These are phyloP conservation scores for Talaromyces sp. DNA, from an alignment of 2,329 filamentous ascomycete species.

Conservation along the genomic window DNA sequence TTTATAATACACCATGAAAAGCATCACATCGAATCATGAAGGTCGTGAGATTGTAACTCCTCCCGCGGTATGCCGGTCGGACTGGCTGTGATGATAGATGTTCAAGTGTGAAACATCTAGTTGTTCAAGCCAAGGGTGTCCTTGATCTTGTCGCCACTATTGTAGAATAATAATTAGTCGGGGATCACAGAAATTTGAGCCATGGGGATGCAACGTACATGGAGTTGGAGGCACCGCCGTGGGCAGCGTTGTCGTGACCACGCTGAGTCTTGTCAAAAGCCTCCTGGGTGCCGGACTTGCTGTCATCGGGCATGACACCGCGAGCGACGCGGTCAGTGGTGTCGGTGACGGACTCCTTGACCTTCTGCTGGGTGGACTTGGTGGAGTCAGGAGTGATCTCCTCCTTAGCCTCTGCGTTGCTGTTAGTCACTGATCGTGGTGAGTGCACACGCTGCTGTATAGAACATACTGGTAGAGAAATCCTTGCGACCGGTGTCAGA, in stretches of 20 bases:
- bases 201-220: conserved; percentile 35
- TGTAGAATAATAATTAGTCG: background rate
- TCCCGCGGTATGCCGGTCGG: background rate
- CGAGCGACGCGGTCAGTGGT: conserved; percentile 54
- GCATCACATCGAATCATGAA: conserved; percentile 6
- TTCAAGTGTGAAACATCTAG: conserved; percentile 22
- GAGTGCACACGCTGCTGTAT: background rate
- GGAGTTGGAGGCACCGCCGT: conserved; percentile 38
- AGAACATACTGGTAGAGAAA: conserved; percentile 48
- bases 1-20: conserved; percentile 14
- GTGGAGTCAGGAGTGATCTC: conserved; percentile 55
- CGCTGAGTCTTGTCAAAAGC: conserved; percentile 49
- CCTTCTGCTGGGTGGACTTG: conserved; percentile 60
- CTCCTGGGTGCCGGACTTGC: conserved; percentile 55
- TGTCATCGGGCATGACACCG: conserved; percentile 49
- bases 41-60: conserved; percentile 5
- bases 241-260: conserved; percentile 38
- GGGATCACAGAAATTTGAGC: background rate
- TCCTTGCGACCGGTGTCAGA: conserved; percentile 62
- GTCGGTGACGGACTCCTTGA: conserved; percentile 55
- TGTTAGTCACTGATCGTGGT: background rate
- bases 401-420: conserved; percentile 50
- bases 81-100: conserved; percentile 1
- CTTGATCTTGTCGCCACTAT: conserved; percentile 45
- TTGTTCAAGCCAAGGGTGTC: conserved; percentile 38